Conservation (phyloP, 305 asterid genomes). For the Rubia balearica region DNA sequence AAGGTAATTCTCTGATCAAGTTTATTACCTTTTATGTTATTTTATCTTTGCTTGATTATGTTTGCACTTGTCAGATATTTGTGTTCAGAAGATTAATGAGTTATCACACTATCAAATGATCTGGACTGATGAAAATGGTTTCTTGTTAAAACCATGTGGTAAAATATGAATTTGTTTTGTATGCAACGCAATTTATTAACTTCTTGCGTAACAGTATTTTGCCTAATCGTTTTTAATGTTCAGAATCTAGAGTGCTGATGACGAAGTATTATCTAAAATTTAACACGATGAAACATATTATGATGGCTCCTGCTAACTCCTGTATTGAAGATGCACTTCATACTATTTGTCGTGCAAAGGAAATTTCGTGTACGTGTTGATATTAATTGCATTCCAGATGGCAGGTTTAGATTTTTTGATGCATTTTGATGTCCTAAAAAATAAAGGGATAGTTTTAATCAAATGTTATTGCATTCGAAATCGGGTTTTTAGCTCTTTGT, state of each 20-base stretch:
- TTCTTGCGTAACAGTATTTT: slow-evolving; percentile 11
- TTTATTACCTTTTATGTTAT: slow-evolving; percentile 1
- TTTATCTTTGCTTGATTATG: slow-evolving; percentile 17
- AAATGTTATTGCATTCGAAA: too few relatives aligned
- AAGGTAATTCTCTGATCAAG: slow-evolving; percentile 43
- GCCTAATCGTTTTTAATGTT: slow-evolving; percentile 20
- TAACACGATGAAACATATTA: slow-evolving; percentile 91
- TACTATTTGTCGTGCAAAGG: slow-evolving; percentile 80
- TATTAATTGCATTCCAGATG: slow-evolving; percentile 16
- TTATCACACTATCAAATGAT: slow-evolving; percentile 70
- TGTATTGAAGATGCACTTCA: slow-evolving; percentile 73
- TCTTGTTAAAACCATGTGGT: slow-evolving; percentile 90
- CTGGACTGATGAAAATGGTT: slow-evolving; percentile 97
- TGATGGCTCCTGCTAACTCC: slow-evolving; percentile 66
- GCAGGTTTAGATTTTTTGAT: slow-evolving; percentile 19
- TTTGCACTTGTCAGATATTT: slow-evolving; percentile 49
- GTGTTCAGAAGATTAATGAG: slow-evolving; percentile 82
- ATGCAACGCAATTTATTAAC: slow-evolving; percentile 13
- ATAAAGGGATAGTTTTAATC: slow-evolving; percentile 92
- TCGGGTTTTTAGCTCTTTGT: too few relatives aligned
- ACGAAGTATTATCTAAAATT: slow-evolving; percentile 97
- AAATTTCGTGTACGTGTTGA: slow-evolving; percentile 56
- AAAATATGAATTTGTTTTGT: slow-evolving; percentile 18
- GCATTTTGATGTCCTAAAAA: slow-evolving; percentile 25
- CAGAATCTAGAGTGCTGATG: slow-evolving; percentile 95